Base-by-base conservation (phyloP, 768 basidiomycete genomes). In the Lentinula detonsa region DNA sequence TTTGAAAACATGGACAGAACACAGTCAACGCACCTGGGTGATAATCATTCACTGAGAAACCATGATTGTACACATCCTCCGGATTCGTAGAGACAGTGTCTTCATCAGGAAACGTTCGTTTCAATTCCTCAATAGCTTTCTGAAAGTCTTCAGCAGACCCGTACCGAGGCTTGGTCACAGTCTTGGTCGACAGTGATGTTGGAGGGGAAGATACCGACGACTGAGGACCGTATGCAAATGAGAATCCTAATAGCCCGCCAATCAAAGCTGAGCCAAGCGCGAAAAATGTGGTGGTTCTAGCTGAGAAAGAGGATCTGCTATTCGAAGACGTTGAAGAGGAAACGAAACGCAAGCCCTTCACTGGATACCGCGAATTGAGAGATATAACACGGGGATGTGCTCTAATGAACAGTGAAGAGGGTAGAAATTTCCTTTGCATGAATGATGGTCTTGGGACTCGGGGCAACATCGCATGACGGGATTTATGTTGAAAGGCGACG, bases 71-170 rank as follows among this genome's bases (percentile, higher is more conserved):
- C 10, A 89, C 70, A 55, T 84, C 81, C 28, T 80, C 80, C 2
- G 73, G 70, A 65, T 85, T 79, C 0, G 81, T 85, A 15, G 81
- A 83, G 2, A 85, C 78, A 10, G 69, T 55, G 28, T 72, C 73
- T 8, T 65, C 65, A 28, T 46, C 16, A 23, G 74, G 64, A 57
- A 86, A 82, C 3, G 73, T 63, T 11, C 13, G 56, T 51, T 68
- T 74, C 10, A 90, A 71, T 34, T 84, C 85, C 49, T 68, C 65
- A 40, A 88, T 81, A 0, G 85, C 86, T 3, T 70, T 65, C 50
- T 75, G 63, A 63, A 86, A 84, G 57, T 88, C 88, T 18, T 74
- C 65, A 0, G 76, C 73, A 8, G 82, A 73, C 11, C 84, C 87
- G 64, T 83, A 87, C 15, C 65, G 66, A 5, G 73, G 71, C 52